phyloP scores from a whole-genome alignment of 2,329 filamentous ascomycete genomes.

The Dactylellina drechsleri region DNA sequence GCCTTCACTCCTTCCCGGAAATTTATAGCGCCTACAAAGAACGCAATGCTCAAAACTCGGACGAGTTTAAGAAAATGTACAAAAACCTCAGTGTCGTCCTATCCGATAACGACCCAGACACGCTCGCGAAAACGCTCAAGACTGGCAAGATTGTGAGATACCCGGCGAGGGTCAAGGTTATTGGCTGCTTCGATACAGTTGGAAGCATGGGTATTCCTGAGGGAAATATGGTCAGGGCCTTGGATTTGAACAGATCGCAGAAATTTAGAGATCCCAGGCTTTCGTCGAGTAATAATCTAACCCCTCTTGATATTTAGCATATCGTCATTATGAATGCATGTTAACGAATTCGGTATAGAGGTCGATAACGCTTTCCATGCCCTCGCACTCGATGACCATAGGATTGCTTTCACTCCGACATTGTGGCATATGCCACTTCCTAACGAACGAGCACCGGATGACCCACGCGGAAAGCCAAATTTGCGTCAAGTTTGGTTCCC shows the following conservation, averaged over 20 bases:
- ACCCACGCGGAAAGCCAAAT: conserved; percentile 33
- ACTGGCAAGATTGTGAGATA: conserved; percentile 47
- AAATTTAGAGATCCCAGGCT: conserved; percentile 50
- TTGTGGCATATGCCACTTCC: conserved; percentile 65
- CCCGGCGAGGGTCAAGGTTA: conserved; percentile 57
- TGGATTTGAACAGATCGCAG: conserved; percentile 53
- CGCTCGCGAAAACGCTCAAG: conserved; percentile 31
- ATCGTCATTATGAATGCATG: neutral
- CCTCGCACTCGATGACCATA: conserved; percentile 62
- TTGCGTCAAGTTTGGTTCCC: conserved; percentile 52
- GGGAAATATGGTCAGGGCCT: conserved; percentile 54
- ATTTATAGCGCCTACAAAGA: conserved; percentile 51
- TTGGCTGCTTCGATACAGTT: conserved; percentile 61
- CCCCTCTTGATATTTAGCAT: neutral
- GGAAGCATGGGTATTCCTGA: conserved; percentile 60
- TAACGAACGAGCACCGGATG: conserved; percentile 56
- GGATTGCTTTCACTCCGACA: conserved; percentile 66
- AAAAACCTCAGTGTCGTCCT: conserved; percentile 39
- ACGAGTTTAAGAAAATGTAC: conserved; percentile 48
- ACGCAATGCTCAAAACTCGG: conserved; percentile 33
- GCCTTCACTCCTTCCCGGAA: conserved; percentile 39
- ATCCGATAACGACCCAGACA: conserved; percentile 41
- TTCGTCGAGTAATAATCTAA: conserved; percentile 29
- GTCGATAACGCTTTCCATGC: conserved; percentile 62
- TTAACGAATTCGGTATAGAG: conserved; percentile 55